A percentile compares a stretch with the other conserved stretches of the same genome.
Evolutionary conservation across 176 grass and related monocot genomes (phyloP).

Genomic region (Juncus inflexus): DNA sequence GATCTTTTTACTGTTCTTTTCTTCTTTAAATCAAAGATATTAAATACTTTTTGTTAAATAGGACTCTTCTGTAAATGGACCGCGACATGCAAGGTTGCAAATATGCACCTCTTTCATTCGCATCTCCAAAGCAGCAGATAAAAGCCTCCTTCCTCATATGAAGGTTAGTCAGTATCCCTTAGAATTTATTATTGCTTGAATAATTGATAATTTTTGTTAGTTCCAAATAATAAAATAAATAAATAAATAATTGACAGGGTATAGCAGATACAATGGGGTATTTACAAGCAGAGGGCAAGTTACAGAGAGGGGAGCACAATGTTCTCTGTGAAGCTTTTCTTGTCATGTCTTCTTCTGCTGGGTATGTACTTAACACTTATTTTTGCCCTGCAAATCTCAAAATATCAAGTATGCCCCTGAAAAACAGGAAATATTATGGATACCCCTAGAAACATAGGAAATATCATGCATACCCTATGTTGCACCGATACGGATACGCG

Average conservation of each 20-base stretch:
- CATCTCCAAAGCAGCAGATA: constrained; percentile 89
- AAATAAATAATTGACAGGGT: constrained; percentile 38
- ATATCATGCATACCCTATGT: not conserved
- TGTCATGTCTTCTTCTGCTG: constrained; percentile 86
- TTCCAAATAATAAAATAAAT: constrained; percentile 4
- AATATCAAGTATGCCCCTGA: too few species aligned
- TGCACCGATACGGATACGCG: too few species aligned
- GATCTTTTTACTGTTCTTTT: not conserved
- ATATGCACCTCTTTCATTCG: constrained; percentile 95
- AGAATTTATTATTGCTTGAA: not conserved
- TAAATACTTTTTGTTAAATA: constrained; percentile 32
- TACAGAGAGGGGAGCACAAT: constrained; percentile 92
- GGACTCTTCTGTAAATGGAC: constrained; percentile 66
- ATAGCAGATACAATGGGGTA: constrained; percentile 95
- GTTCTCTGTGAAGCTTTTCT: constrained; percentile 97
- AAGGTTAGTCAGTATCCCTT: constrained; percentile 60
- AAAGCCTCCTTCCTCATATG: constrained; percentile 97
- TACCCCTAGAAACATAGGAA: too few species aligned
- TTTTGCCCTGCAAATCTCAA: too few species aligned
- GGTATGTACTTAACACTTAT: constrained; percentile 40
- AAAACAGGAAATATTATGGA: too few species aligned
- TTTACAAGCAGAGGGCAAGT: constrained; percentile 78
- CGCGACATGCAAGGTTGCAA: constrained; percentile 83
- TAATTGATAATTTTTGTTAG: not conserved
- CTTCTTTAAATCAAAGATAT: not conserved